Evolutionary conservation across 192 early-diverging fungal genomes (phyloP).

Genomic region (Entomortierella lignicola): DNA sequence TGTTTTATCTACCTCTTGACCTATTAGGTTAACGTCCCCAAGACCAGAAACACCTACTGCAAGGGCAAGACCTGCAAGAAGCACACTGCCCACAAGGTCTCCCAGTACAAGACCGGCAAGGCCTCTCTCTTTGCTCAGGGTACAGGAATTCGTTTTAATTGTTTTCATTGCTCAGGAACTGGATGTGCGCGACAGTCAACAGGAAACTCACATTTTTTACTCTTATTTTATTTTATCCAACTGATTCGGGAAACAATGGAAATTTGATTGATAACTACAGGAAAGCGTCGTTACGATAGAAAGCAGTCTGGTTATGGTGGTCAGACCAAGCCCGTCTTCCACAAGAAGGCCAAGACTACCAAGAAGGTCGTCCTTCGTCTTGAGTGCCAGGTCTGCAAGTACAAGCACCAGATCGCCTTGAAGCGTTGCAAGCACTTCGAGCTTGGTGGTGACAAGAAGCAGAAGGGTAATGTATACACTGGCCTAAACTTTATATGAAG

Average conservation of each 20-base stretch:
- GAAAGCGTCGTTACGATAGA: constrained; percentile 95
- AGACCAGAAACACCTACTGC: constrained; percentile 99
- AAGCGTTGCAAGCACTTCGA: constrained; percentile 99
- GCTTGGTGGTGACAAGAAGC: constrained; percentile 99
- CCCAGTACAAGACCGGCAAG: constrained; percentile 99
- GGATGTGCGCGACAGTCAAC: not conserved
- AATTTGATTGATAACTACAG: constrained; percentile 21
- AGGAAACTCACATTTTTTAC: not conserved
- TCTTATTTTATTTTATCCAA: not conserved
- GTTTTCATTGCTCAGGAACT: constrained; percentile 2
- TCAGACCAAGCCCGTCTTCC: constrained; percentile 99
- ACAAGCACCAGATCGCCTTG: constrained; percentile 96
- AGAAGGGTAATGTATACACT: constrained; percentile 60
- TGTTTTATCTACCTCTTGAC: not conserved
- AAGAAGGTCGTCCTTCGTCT: constrained; percentile 99
- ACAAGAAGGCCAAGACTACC: constrained; percentile 99
- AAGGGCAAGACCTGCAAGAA: constrained; percentile 96
- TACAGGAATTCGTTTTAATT: constrained; percentile 50
- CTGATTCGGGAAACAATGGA: not conserved
- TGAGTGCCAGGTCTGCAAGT: constrained; percentile 99
- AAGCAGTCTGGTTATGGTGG: constrained; percentile 99
- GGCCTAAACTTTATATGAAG: too few relatives aligned
- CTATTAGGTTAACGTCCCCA: constrained; percentile 95
- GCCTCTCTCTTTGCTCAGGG: constrained; percentile 99
- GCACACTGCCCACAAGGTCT: constrained; percentile 99